Evolutionary conservation across 1,284 basidiomycete species (phyloP), one percentile per base, ranked within the genome.

Genomic region (Cystobasidium sp.): DNA sequence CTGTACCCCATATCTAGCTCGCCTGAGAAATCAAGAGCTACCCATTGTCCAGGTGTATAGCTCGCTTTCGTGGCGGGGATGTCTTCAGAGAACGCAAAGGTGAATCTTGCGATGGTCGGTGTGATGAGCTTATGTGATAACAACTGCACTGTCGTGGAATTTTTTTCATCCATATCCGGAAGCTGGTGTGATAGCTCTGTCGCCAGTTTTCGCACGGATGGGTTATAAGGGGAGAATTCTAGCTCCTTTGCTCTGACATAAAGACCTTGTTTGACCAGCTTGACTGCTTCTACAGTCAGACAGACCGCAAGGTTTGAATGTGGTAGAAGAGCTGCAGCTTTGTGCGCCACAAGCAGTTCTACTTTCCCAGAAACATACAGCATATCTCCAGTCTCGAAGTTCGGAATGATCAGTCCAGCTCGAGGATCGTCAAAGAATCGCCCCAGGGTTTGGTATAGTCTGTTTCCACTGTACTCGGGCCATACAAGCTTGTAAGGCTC

Each of bases 391-490:
- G 84, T 85, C 2, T 78, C 81, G 77, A 88, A 89, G 16, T 85
- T 84, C n/a, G 86, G 79, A 69, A 89, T 85, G 1, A 87, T 86
- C 51, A 89, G 80, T 0, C 85, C 86, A 6, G 88, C 88, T 1
- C 86, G 77, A 0, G 86, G 85, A 0, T 87, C 87, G 6, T 83
- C 84, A 9, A 65, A 39, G 20, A 75, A 58, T 77, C 89, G 89
- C 16, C 88, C 88, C 5, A 90, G 83, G 0, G 88, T 88, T 0
- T 86, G 85, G 82, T 89, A 83, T 31, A 88, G 78, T 1, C 88
- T 85, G 77, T 89, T 80, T 86, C 88, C 88, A 47, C 87, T 88
- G 76, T 85, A 89, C 78, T 90, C 88, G 0, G 88, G 88, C 20
- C 89, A 77, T 6, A 87, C 84, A 10, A 89, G 76, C 0, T 87